Evolutionary conservation across 345 rosid genomes (phyloP).

Genomic region (Gossypium mustelinum): DNA sequence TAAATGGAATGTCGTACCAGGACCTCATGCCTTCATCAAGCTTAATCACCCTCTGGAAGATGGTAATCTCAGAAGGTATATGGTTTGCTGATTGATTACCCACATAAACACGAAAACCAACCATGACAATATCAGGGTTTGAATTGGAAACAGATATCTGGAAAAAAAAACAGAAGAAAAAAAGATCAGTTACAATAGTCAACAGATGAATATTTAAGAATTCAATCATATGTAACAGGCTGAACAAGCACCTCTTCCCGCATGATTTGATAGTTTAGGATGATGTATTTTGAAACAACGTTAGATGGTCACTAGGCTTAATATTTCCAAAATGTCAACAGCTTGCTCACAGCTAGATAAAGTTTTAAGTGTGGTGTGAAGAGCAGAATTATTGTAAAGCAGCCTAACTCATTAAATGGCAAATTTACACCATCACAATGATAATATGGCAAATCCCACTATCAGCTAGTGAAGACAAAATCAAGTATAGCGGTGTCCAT

Average conservation of each 20-base stretch:
- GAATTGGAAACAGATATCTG: constrained; percentile 91
- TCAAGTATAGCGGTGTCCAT: not conserved
- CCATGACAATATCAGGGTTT: constrained; percentile 95
- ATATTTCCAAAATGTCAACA: not conserved
- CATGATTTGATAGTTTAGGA: not conserved
- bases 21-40: constrained; percentile 92
- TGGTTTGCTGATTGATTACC: constrained; percentile 85
- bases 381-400: not conserved
- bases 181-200: not conserved
- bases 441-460: not conserved
- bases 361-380: not conserved
- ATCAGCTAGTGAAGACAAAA: not conserved
- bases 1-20: constrained; percentile 98
- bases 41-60: constrained; percentile 89
- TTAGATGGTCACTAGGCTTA: not conserved
- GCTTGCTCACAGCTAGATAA: not conserved
- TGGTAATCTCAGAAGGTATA: constrained; percentile 80
- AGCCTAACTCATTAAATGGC: constrained; percentile 1
- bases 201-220: not conserved
- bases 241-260: not conserved
- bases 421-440: not conserved
- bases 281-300: not conserved
- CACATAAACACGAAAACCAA: constrained; percentile 92
- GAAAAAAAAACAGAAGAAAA: constrained; percentile 13
- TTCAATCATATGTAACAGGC: not conserved